Evolutionary conservation across 805 yeast species (phyloP).

Genomic region (Yarrowia keelungensis): DNA sequence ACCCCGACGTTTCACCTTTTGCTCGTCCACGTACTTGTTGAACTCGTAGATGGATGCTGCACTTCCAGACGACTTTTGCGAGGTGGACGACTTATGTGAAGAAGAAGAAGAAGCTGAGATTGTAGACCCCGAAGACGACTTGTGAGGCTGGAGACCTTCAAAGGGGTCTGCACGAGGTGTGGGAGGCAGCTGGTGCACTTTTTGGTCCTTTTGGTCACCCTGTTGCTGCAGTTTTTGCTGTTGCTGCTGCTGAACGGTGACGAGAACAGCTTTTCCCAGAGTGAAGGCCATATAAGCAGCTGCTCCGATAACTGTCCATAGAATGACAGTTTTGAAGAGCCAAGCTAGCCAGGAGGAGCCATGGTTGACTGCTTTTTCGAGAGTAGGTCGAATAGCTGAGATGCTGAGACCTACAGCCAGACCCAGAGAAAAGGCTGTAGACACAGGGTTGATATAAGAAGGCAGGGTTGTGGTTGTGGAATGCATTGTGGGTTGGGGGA

Average conservation of each 20-base stretch:
- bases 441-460: conserved; percentile 8
- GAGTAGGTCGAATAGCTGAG: conserved; percentile 8
- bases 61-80: conserved; percentile 15
- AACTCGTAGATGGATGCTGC: conserved; percentile 34
- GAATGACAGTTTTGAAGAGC: conserved; percentile 13
- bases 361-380: conserved; percentile 21
- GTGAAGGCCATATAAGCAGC: conserved; percentile 14
- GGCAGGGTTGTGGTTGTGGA: not conserved
- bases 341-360: conserved; percentile 28
- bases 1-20: conserved; percentile 7
- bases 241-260: conserved; percentile 12
- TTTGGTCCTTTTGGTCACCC: not conserved
- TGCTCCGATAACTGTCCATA: conserved; percentile 3
- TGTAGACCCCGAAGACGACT: not conserved
- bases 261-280: conserved; percentile 9
- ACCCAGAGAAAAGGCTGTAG: conserved; percentile 5
- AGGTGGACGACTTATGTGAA: not conserved
- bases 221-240: not conserved
- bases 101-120: conserved; percentile 6
- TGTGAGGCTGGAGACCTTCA: conserved; percentile 12
- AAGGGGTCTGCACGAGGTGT: conserved; percentile 20
- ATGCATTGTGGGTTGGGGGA: not conserved
- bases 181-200: not conserved
- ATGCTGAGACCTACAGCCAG: conserved; percentile 23
- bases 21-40: conserved; percentile 29